These are phyloP conservation scores for Laguncularia racemosa DNA, from an alignment of 345 rosid species.

Conservation along the genomic window DNA sequence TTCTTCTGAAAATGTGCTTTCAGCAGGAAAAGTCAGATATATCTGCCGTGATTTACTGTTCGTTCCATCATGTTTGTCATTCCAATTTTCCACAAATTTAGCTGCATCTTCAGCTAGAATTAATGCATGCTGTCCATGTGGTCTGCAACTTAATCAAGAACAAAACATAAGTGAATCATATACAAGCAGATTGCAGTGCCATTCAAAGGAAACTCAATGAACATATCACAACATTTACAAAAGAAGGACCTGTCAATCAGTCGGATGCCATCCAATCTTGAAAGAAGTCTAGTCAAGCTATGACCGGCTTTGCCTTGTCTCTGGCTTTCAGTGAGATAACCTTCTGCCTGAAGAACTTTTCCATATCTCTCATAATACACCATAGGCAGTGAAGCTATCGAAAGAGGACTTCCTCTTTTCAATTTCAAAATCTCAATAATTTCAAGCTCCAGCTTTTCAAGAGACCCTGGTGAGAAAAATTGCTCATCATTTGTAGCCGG, in stretches of 20 bases:
- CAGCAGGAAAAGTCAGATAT: conserved; percentile 60
- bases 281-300: conserved; percentile 61
- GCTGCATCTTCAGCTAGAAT: conserved; percentile 50
- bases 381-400: conserved; percentile 66
- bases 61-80: conserved; percentile 36
- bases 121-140: conserved; percentile 71
- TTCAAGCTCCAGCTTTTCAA: conserved; percentile 46
- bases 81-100: conserved; percentile 31
- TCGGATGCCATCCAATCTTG: conserved; percentile 36
- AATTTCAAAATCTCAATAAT: conserved; percentile 45
- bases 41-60: conserved; percentile 54
- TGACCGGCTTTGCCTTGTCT: conserved; percentile 66
- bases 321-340: conserved; percentile 71
- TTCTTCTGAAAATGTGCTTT: conserved; percentile 57
- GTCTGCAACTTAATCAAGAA: conserved; percentile 29
- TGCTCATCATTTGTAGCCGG: conserved; percentile 29
- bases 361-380: conserved; percentile 54
- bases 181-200: not conserved
- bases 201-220: not conserved
- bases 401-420: conserved; percentile 49
- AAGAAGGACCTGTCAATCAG: conserved; percentile 46
- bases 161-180: not conserved
- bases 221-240: not conserved
- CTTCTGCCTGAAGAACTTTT: conserved; percentile 57
- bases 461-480: conserved; percentile 26